A percentile compares a stretch with the other conserved stretches of the same genome.
Evolutionary conservation across 2,329 filamentous ascomycete genomes (phyloP).

Genomic region (Epichloe gansuensis): DNA sequence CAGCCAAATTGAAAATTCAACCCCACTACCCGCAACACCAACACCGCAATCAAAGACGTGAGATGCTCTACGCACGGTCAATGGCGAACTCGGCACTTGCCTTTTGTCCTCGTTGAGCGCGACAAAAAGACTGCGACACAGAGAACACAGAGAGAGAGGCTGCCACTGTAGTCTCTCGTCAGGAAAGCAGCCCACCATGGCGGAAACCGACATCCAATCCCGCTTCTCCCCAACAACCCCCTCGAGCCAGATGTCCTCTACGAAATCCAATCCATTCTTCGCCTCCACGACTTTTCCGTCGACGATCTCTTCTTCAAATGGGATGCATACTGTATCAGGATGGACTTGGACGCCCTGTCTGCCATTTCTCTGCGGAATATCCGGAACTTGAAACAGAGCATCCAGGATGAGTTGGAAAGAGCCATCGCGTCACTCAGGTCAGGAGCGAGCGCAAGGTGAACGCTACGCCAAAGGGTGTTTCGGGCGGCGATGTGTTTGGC

Average conservation of each 20-base stretch:
- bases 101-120: too few relatives aligned
- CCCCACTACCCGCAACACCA: neutral
- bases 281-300: conserved; percentile 65
- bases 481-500: conserved; percentile 62
- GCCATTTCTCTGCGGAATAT: conserved; percentile 55
- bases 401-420: conserved; percentile 72
- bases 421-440: conserved; percentile 51
- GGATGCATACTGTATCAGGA: conserved; percentile 95
- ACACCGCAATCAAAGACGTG: too few relatives aligned
- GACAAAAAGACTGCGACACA: neutral
- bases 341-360: conserved; percentile 64
- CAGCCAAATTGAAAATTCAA: neutral
- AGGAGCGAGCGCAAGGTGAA: conserved; percentile 50
- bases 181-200: conserved; percentile 18
- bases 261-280: conserved; percentile 78
- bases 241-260: conserved; percentile 66
- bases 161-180: neutral
- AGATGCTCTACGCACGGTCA: too few relatives aligned
- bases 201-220: conserved; percentile 22
- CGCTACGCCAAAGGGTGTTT: conserved; percentile 50
- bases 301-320: conserved; percentile 97
- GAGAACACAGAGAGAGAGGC: neutral
- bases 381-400: conserved; percentile 70
- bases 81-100: too few relatives aligned
- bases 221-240: conserved; percentile 26